These are phyloP conservation scores for Pezicula neosporulosa DNA, from an alignment of 2,329 filamentous ascomycete genomes.

Conservation along the genomic window DNA sequence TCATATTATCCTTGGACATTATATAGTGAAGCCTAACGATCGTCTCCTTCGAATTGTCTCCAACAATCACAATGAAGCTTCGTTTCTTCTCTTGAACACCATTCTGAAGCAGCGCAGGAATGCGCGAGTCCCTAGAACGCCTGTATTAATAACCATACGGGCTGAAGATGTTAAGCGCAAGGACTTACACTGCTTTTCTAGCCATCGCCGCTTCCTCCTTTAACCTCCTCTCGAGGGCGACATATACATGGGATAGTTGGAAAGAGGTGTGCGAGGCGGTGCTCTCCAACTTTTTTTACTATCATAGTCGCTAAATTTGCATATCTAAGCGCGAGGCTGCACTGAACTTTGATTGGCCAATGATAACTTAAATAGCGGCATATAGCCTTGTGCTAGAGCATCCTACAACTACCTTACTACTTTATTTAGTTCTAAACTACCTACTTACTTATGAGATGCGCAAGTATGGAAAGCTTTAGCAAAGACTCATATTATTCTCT, in stretches of 20 bases:
- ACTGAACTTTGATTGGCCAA: no score
- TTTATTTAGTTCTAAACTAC: no score
- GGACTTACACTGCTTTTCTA: constrained; percentile 26
- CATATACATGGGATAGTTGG: constrained; percentile 6
- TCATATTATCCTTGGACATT: constrained; percentile 83
- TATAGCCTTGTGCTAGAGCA: no score
- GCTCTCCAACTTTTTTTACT: constrained; percentile 3
- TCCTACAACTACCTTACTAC: no score
- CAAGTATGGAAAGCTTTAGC: no score
- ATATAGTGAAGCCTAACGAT: constrained; percentile 96
- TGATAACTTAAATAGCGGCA: no score
- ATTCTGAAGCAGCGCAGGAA: constrained; percentile 88
- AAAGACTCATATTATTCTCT: no score
- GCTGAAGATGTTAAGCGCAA: neutral
- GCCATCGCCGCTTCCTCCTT: constrained; percentile 18
- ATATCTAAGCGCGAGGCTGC: no score
- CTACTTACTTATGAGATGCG: no score
- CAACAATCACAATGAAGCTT: constrained; percentile 96
- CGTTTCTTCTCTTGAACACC: constrained; percentile 93
- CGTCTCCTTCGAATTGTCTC: constrained; percentile 90
- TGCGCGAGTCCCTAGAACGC: constrained; percentile 71
- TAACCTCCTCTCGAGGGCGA: constrained; percentile 15
- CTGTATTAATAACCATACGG: neutral
- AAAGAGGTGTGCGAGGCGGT: neutral
- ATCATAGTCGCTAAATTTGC: neutral